phyloP scores from a whole-genome alignment of 768 basidiomycete species.

The Lactifluus hygrophoroides region DNA sequence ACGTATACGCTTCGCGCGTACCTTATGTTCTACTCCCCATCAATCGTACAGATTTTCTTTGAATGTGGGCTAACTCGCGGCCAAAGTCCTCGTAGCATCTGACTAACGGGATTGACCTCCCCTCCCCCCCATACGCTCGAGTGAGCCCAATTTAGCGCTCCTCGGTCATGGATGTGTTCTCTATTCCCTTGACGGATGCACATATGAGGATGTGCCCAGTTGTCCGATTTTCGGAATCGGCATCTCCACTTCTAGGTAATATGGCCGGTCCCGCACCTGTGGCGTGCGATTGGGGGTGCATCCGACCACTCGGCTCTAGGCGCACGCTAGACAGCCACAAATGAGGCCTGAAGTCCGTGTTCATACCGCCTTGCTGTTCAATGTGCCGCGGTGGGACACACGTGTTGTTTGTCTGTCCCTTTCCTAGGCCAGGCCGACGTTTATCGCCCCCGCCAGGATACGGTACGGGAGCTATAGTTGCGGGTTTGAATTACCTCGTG shows the following conservation, averaged over 20 bases:
- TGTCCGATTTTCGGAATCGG: conserved; percentile 3
- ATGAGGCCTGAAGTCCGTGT: neutral
- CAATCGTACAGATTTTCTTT: conserved; percentile 5
- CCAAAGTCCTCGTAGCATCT: neutral
- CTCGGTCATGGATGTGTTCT: neutral
- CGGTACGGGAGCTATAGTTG: neutral
- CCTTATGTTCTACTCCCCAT: conserved; percentile 1
- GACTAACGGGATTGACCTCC: neutral
- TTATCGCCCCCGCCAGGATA: neutral
- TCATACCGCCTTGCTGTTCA: neutral
- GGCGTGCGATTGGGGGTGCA: neutral
- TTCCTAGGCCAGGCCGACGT: neutral
- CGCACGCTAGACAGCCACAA: neutral
- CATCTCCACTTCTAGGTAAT: too few relatives aligned
- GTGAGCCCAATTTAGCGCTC: neutral
- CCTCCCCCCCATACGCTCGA: neutral
- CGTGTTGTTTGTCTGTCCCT: neutral
- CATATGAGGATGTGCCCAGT: neutral
- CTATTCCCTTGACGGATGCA: neutral
- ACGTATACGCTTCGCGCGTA: neutral
- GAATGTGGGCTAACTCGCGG: neutral
- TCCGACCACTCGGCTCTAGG: neutral
- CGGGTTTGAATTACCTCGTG: neutral
- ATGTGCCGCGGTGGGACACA: neutral
- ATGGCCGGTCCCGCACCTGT: neutral